These are phyloP conservation scores for Candida tallmaniae DNA, from an alignment of 805 yeast genomes.

Conservation along the genomic window DNA sequence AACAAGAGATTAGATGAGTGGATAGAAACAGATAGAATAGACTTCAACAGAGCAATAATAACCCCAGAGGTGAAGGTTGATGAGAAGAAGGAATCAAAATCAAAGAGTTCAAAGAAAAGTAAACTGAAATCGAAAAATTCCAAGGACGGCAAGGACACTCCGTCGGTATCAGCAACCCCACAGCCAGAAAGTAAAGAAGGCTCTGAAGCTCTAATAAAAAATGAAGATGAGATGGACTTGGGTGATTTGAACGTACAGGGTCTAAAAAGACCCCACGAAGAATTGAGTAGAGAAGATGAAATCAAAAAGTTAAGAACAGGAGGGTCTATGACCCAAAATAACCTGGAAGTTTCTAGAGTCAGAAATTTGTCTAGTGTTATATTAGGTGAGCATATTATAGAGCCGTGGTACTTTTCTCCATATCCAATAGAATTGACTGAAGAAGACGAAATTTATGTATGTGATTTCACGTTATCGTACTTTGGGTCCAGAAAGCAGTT, in stretches of 20 bases:
- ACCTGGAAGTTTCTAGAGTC: constrained; percentile 84
- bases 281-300: constrained; percentile 83
- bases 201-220: constrained; percentile 18
- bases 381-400: constrained; percentile 87
- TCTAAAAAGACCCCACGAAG: constrained; percentile 58
- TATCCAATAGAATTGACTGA: constrained; percentile 94
- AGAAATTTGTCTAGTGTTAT: constrained; percentile 75
- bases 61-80: constrained; percentile 62
- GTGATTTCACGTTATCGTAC: constrained; percentile 86
- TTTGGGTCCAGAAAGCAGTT: constrained; percentile 88
- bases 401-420: constrained; percentile 99
- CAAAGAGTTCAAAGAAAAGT: constrained; percentile 21
- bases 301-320: constrained; percentile 85
- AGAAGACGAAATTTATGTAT: constrained; percentile 82
- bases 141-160: constrained; percentile 9
- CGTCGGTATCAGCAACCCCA: constrained; percentile 19
- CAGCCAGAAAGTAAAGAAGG: constrained; percentile 23
- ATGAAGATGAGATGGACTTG: constrained; percentile 74
- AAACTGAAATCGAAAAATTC: constrained; percentile 13
- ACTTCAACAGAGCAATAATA: constrained; percentile 63
- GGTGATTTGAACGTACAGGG: constrained; percentile 87
- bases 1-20: constrained; percentile 97
- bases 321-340: constrained; percentile 95
- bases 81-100: constrained; percentile 30
- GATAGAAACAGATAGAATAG: constrained; percentile 71